A percentile compares a stretch with the other conserved stretches of the same genome.
These are phyloP conservation scores for Luvunga scandens DNA, from an alignment of 345 rosid species.

Conservation along the genomic window DNA sequence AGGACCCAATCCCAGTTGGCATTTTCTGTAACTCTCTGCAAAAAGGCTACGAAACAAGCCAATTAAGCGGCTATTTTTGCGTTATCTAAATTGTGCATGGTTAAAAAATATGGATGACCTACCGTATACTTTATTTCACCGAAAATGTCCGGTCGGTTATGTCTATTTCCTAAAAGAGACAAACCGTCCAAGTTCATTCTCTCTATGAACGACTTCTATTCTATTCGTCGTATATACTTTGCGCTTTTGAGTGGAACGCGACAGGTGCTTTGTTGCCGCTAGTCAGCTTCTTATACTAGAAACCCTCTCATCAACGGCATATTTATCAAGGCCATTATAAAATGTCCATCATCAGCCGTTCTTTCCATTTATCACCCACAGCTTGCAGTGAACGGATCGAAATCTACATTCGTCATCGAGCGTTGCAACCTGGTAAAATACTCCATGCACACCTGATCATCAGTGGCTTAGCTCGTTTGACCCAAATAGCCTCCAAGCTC, in stretches of 20 bases:
- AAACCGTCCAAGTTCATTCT: neutral
- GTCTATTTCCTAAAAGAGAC: neutral
- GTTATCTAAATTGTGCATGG: neutral
- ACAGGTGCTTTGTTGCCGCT: neutral
- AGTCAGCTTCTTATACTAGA: neutral
- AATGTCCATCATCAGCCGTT: conserved; percentile 22
- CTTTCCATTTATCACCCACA: conserved; percentile 31
- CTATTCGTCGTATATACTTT: too few species aligned
- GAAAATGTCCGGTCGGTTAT: neutral
- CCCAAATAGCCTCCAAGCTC: conserved; percentile 52
- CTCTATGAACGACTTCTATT: neutral
- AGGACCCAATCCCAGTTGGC: neutral
- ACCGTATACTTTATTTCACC: neutral
- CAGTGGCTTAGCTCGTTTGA: conserved; percentile 32
- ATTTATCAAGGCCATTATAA: conserved; percentile 8
- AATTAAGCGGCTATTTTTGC: neutral
- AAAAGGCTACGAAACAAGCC: fast-evolving
- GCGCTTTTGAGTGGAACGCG: neutral
- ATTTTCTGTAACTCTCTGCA: too few species aligned
- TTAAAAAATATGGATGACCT: neutral
- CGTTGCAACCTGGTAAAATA: conserved; percentile 33
- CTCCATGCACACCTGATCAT: conserved; percentile 61
- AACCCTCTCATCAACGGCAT: neutral
- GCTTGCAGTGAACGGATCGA: conserved; percentile 37
- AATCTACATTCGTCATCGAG: conserved; percentile 33